A percentile compares a stretch with the other conserved stretches of the same genome.
phyloP scores from a whole-genome alignment of 2,329 filamentous ascomycete genomes.

The Fusarium sp. region DNA sequence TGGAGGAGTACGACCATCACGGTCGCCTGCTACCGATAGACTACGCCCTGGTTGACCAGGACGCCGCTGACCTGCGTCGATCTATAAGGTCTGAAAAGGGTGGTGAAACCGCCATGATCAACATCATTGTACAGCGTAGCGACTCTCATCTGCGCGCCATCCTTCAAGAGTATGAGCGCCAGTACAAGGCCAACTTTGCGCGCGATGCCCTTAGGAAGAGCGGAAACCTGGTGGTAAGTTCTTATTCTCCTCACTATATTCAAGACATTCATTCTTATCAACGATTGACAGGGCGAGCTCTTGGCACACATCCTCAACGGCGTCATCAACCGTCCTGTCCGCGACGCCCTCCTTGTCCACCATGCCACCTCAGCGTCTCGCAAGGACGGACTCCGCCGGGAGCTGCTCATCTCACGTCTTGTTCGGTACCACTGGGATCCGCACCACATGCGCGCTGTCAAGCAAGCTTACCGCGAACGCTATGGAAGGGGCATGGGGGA shows the following conservation, averaged over 20 bases:
- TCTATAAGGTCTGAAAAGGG: conserved; percentile 78
- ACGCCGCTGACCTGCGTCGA: conserved; percentile 75
- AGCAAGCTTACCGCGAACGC: conserved; percentile 79
- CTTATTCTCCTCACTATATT: not conserved
- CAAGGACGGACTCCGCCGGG: conserved; percentile 77
- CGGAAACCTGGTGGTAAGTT: conserved; percentile 87
- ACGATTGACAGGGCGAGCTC: conserved; percentile 78
- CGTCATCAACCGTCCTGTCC: conserved; percentile 92
- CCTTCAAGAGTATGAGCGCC: conserved; percentile 76
- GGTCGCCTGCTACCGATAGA: conserved; percentile 69
- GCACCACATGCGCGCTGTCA: conserved; percentile 80
- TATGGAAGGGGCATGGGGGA: conserved; percentile 80
- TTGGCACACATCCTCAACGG: conserved; percentile 96
- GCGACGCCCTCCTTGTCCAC: conserved; percentile 88
- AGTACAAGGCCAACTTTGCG: conserved; percentile 83
- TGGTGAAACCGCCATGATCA: conserved; percentile 87
- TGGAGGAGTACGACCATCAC: conserved; percentile 78
- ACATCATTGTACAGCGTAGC: conserved; percentile 81
- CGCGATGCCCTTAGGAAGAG: conserved; percentile 88
- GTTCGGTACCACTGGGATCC: conserved; percentile 94
- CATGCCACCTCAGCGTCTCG: conserved; percentile 83
- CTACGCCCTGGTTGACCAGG: conserved; percentile 68
- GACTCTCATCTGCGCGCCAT: conserved; percentile 85
- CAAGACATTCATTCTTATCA: not conserved
- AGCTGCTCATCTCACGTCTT: conserved; percentile 86